Conservation (phyloP, 805 yeast genomes). For the Candida suzukii region DNA sequence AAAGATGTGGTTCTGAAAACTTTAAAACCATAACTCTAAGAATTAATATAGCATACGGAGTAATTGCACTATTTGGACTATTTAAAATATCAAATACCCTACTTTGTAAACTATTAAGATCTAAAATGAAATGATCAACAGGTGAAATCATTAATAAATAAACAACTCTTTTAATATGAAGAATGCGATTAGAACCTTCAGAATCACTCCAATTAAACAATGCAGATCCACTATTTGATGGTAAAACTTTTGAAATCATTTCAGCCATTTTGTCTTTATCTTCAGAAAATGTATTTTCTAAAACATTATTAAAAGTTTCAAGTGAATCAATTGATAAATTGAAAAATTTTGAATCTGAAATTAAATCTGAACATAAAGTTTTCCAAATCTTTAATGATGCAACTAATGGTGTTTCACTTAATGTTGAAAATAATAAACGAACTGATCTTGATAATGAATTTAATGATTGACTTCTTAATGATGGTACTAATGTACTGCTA, state of each 20-base stretch:
- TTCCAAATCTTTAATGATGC: conserved; percentile 54
- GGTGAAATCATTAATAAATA: conserved; percentile 60
- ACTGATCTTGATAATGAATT: conserved; percentile 32
- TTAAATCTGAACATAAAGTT: conserved; percentile 50
- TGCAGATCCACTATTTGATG: conserved; percentile 47
- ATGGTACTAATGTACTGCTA: conserved; percentile 46
- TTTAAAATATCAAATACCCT: conserved; percentile 24
- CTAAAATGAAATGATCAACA: conserved; percentile 45
- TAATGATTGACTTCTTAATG: conserved; percentile 37
- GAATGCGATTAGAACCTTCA: conserved; percentile 18
- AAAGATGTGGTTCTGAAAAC: conserved; percentile 56
- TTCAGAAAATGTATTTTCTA: conserved; percentile 55
- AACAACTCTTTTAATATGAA: conserved; percentile 53
- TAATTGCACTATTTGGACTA: conserved; percentile 25
- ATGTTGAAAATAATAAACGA: conserved; percentile 34
- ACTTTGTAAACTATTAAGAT: conserved; percentile 37
- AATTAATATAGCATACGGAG: conserved; percentile 43
- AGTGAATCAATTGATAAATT: conserved; percentile 21
- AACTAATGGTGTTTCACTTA: conserved; percentile 27
- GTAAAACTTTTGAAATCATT: conserved; percentile 38
- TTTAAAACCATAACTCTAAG: conserved; percentile 60
- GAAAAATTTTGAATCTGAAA: conserved; percentile 58
- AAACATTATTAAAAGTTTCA: conserved; percentile 45
- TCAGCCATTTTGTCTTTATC: conserved; percentile 59
- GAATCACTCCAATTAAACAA: conserved; percentile 30